Base-by-base conservation (phyloP, 768 basidiomycete genomes). In the Macrocybe gigantea region DNA sequence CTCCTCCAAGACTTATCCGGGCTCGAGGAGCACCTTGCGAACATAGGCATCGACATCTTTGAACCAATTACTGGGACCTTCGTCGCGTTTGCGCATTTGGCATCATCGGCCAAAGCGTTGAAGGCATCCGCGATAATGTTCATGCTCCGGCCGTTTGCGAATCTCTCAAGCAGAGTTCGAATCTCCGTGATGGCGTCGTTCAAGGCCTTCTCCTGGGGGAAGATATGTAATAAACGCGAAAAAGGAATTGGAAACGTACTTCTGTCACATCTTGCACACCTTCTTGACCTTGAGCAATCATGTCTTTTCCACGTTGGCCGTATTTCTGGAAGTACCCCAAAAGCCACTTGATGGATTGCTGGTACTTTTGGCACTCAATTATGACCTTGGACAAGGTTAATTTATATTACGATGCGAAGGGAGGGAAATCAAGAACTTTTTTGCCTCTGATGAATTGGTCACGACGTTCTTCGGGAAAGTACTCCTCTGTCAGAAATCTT, bases 391-490 rank as follows among this genome's bases (percentile, higher is more conserved):
- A 3, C 11, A 5, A 9, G n/a, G 29, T 29, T 7, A 33, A 14
- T 6, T 13, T 47, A 52, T 7, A 49, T 39, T 48, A 45, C n/a
- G 37, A 14, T 11, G 8, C 12, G n/a, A 38, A 22, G 9, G 1
- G 15, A 32, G 4, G 8, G 5, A 7, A 36, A 1, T 33, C 33
- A 53, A 53, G 2, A 15, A 85, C 88, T 81, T 96, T 97, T 75
- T 97, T 97, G 5, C 82, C 76, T 9, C 95, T 80, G 72, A 98
- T 88, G 65, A 93, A 96, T 59, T 91, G 91, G 46, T 95, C 91
- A 15, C 91, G 78, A 14, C 95, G 74, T 65, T 93, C 93, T 56
- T 86, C 74, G 0, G 94, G 93, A 75, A 96, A 93, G 55, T 85
- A 87, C 35, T 94, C 88, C 42, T 93, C 89, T 11, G 68, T 66